A percentile compares a stretch with the other conserved stretches of the same genome.
These are phyloP conservation scores for Yamadazyma diospyri DNA, from an alignment of 1,139 yeast species.

Conservation along the genomic window DNA sequence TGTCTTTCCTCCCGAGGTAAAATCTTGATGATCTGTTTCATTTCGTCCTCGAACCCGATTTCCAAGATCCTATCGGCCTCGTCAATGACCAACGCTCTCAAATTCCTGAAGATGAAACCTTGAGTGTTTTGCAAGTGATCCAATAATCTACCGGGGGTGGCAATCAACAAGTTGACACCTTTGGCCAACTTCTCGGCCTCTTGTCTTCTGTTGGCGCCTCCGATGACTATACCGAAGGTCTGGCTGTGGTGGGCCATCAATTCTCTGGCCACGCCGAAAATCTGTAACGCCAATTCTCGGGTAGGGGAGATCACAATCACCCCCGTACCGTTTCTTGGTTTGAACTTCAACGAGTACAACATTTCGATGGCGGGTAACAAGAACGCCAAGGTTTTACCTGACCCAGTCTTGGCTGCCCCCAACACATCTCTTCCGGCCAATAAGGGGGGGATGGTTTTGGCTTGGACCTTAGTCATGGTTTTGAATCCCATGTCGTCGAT, in stretches of 20 bases:
- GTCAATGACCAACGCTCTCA: conserved; percentile 90
- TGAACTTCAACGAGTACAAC: conserved; percentile 67
- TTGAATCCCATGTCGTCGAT: conserved; percentile 83
- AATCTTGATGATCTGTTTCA: conserved; percentile 93
- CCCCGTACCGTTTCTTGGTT: conserved; percentile 73
- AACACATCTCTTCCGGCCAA: conserved; percentile 93
- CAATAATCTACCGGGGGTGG: conserved; percentile 95
- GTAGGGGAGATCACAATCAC: conserved; percentile 89
- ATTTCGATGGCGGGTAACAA: conserved; percentile 90
- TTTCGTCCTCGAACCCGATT: conserved; percentile 97
- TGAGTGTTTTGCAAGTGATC: conserved; percentile 95
- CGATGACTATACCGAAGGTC: conserved; percentile 94
- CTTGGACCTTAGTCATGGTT: conserved; percentile 89
- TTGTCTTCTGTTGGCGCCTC: conserved; percentile 96
- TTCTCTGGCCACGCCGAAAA: conserved; percentile 94
- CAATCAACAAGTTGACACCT: conserved; percentile 91
- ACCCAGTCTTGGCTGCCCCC: conserved; percentile 99
- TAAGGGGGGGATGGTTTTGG: conserved; percentile 91
- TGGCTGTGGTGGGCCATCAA: conserved; percentile 88
- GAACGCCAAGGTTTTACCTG: conserved; percentile 98
- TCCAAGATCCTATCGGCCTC: conserved; percentile 97
- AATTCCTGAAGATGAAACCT: conserved; percentile 90
- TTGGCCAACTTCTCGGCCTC: conserved; percentile 92
- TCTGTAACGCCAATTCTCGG: conserved; percentile 86
- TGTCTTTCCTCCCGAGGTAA: conserved; percentile 94